Base-by-base conservation (phyloP, 345 rosid genomes). In the Turnera subulata region DNA sequence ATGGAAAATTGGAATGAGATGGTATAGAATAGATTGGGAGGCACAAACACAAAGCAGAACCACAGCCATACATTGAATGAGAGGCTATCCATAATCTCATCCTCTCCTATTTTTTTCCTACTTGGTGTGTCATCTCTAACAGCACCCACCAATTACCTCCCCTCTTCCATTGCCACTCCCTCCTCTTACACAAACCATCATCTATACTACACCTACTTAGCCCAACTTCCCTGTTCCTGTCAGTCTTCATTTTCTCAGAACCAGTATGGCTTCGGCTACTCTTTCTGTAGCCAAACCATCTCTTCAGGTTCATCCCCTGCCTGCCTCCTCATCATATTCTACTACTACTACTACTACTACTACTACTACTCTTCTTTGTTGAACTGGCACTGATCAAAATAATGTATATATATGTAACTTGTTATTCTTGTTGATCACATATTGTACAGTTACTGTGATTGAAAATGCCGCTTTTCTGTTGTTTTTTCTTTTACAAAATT, bases 11-110 rank as follows among this genome's bases (percentile, higher is more conserved):
- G 35, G 8, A 29, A 8, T 3, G 35, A 29, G 35, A 29, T 29
- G 4, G 4, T 29, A 42, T 20, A 56, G 67, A 73, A n/a, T n/a
- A n/a, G n/a, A n/a, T n/a, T n/a, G n/a, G n/a, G n/a, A n/a, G n/a
- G n/a, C 58, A 57, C 29, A 42, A 62, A 70, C 44, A 52, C 54
- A 57, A 55, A 59, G 53, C 56, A 69, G 53, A 75, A 78, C 56
- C 69, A 67, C 63, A 76, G 60, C 84, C 88, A 81, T 73, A 70
- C 80, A 38, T 51, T 78, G 61, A 65, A 72, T n/a, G 62, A 66
- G 75, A 82, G 76, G 79, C 94, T 91, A 91, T 91, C 96, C 85
- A 73, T 22, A 82, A 81, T 86, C 96, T 84, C 70, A 91, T 88
- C 96, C 84, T 78, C 74, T 60, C 77, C 37, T 67, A 17, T 56